Conservation (phyloP, 164 flowering plant species). For the Kingdonia uniflora region DNA sequence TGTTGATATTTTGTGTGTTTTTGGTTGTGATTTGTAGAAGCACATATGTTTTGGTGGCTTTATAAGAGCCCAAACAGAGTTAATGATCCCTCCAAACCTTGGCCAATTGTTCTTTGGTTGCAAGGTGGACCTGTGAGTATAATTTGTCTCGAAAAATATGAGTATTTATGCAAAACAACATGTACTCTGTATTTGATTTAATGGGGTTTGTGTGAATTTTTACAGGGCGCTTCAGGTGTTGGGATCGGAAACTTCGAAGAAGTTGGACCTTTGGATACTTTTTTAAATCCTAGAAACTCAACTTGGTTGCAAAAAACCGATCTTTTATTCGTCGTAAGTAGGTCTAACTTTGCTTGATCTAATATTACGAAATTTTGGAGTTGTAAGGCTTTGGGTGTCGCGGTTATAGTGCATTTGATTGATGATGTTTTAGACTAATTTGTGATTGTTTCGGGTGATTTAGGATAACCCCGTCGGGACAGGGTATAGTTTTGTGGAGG, state of each 20-base stretch:
- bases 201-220: neutral
- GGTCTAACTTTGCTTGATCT: too few species aligned
- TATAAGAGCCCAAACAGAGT: slow-evolving; percentile 42
- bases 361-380: too few species aligned
- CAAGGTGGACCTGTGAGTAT: slow-evolving; percentile 62
- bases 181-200: neutral
- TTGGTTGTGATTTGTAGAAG: slow-evolving; percentile 30
- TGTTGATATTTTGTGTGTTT: slow-evolving; percentile 44
- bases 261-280: slow-evolving; percentile 41
- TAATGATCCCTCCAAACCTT: slow-evolving; percentile 28
- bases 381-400: too few species aligned
- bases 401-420: neutral
- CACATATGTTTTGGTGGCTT: slow-evolving; percentile 59
- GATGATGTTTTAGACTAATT: neutral
- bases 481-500: slow-evolving; percentile 84
- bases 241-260: slow-evolving; percentile 53
- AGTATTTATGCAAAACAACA: too few species aligned
- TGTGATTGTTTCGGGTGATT: neutral
- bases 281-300: slow-evolving; percentile 40
- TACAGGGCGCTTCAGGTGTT: slow-evolving; percentile 53
- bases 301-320: slow-evolving; percentile 62
- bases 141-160: too few species aligned
- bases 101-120: slow-evolving; percentile 59
- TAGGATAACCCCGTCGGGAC: slow-evolving; percentile 96
- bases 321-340: slow-evolving; percentile 45